Evolutionary conservation across 768 basidiomycete species (phyloP).

Genomic region (Mycena kentingensis): DNA sequence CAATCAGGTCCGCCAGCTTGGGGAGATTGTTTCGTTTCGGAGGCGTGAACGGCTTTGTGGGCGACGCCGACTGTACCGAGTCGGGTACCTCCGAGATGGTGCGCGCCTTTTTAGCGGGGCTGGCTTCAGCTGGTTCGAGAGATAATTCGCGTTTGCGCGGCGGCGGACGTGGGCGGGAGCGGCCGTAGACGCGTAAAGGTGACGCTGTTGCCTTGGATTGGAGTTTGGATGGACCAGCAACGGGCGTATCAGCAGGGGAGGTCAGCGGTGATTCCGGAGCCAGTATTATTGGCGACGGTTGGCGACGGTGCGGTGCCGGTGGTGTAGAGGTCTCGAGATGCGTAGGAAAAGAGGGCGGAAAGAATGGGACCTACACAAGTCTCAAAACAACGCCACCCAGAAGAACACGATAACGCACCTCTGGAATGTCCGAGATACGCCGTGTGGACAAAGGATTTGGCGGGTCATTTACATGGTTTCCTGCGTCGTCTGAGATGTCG

Average conservation of each 20-base stretch:
- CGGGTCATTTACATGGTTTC: not conserved
- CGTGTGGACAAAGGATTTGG: conserved; percentile 1
- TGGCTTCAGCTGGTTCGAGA: conserved; percentile 5
- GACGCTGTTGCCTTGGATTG: conserved; percentile 22
- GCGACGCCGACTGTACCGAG: not conserved
- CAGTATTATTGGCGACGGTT: conserved; percentile 45
- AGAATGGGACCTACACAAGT: conserved; percentile 37
- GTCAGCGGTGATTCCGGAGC: conserved; percentile 32
- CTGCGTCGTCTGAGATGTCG: not conserved
- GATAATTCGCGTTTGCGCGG: conserved; percentile 16
- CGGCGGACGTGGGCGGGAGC: not conserved
- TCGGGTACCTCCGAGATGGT: not conserved
- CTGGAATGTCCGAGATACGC: conserved; percentile 27
- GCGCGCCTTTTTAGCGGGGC: conserved; percentile 12
- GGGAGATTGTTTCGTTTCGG: conserved; percentile 16
- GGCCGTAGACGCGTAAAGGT: conserved; percentile 26
- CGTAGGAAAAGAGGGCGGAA: conserved; percentile 59
- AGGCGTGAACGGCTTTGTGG: conserved; percentile 10
- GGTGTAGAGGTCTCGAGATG: conserved; percentile 59
- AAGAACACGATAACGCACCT: conserved; percentile 26
- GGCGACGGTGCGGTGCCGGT: conserved; percentile 31
- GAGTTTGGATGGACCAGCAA: conserved; percentile 14
- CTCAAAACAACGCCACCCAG: conserved; percentile 8
- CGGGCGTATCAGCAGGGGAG: conserved; percentile 3
- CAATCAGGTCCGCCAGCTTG: conserved; percentile 15